Percentiles rank a stretch among this genome's conserved stretches.
Conservation (phyloP, 2,329 filamentous ascomycete species). For the Fusarium pilosicola region DNA sequence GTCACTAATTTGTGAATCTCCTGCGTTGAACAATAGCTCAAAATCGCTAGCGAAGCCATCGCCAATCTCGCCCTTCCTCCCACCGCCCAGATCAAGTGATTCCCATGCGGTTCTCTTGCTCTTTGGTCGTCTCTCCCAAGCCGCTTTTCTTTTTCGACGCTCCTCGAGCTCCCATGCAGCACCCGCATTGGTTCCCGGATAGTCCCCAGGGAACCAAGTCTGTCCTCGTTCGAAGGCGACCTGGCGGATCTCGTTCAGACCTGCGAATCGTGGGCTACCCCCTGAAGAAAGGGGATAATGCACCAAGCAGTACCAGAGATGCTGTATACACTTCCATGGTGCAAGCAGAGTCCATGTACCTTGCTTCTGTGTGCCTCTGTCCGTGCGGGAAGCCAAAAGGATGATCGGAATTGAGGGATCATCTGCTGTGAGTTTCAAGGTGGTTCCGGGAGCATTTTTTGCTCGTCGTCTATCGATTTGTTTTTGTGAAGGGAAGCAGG, state of each 20-base stretch:
- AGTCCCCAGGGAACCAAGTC: conserved; percentile 90
- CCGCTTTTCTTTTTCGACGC: conserved; percentile 74
- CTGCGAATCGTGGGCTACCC: conserved; percentile 83
- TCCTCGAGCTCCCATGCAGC: conserved; percentile 79
- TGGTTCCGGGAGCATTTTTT: conserved; percentile 68
- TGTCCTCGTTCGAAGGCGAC: conserved; percentile 80
- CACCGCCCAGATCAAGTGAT: conserved; percentile 76
- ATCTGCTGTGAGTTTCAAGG: conserved; percentile 63
- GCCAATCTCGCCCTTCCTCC: conserved; percentile 83
- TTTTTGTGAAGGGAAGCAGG: conserved; percentile 77
- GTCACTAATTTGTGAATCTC: conserved; percentile 5
- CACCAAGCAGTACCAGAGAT: conserved; percentile 87
- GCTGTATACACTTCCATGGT: conserved; percentile 88
- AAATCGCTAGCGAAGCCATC: conserved; percentile 86
- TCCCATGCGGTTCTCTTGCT: conserved; percentile 82
- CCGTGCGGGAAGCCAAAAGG: conserved; percentile 69
- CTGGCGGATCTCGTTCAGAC: conserved; percentile 81
- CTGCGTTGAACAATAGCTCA: conserved; percentile 68
- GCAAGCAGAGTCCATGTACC: conserved; percentile 85
- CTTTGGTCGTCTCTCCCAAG: conserved; percentile 83
- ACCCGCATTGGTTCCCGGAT: conserved; percentile 81
- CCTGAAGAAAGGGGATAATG: conserved; percentile 83
- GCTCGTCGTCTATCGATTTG: conserved; percentile 81
- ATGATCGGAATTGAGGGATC: conserved; percentile 85
- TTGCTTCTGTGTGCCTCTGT: conserved; percentile 60